Base-by-base conservation (phyloP, 2,329 filamentous ascomycete genomes). In the Knufia fluminis region DNA sequence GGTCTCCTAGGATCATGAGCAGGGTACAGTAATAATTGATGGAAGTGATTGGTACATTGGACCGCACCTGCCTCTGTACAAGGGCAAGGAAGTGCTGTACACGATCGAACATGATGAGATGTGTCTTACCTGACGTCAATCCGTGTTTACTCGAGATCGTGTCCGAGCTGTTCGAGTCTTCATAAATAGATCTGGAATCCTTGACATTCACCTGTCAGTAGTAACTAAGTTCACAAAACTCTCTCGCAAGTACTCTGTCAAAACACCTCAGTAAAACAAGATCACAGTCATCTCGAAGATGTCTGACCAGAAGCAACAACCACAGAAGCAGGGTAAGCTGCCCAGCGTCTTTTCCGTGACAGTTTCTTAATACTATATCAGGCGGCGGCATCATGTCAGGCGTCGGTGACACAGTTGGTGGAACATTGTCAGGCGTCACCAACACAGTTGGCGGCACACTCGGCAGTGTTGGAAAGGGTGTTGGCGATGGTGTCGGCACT, bases 391-490 rank as follows among this genome's bases (percentile, higher is more conserved):
- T 49, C 39, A 9, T 49, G 16, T 7, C 3, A 9, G 26, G 36
- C 3, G 16, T 35, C 28, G 46, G 46, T 16, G 28, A 49, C 26
- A 49, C 46, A 12, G 46, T 49, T 7, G 46, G 46, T 20, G 28
- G 19, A 19, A 23, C 46, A 7, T n/a, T 49, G 10, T n/a, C 16
- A 3, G 46, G 46, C 17, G 17, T 49, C 14, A 43, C 38, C 14
- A 43, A 43, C 31, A 49, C 46, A 35, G 23, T 49, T 39, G 46
- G 46, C n/a, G 39, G 39, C 22, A 49, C 46, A n/a, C 22, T 49
- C 10, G 28, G 35, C 20, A 35, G 20, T 19, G 3, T 48, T 3
- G 46, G 46, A 23, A 22, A 42, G 38, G 44, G 44, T 7, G 35
- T 48, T 28, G 46, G 46, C 19, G 24, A 48, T 9, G 38, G 35